Evolutionary conservation across 2,329 filamentous ascomycete species (phyloP), one percentile per base, ranked within the genome.

Genomic region (Tolypocladium ophioglossoides): DNA sequence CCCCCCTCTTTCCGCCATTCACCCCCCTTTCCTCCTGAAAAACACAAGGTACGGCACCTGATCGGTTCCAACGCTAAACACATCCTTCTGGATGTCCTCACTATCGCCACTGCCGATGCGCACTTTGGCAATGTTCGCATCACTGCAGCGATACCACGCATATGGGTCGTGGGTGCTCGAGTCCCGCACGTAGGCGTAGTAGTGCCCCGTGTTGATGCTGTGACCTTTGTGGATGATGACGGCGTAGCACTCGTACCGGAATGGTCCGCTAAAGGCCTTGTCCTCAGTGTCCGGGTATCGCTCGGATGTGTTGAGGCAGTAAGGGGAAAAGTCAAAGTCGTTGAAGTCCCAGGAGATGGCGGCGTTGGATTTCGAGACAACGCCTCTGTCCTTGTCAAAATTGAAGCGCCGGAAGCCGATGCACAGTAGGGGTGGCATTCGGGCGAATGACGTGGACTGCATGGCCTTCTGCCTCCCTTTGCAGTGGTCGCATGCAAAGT

Each of bases 241-340:
- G 2, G 85, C 92, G 66, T 95, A 96, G 52, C 88, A 85, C 64
- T 95, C 86, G 68, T 96, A 99, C 6, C 76, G 73, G 64, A 87
- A 90, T 0, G 87, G 85, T 1, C 70, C 71, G 2, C 63, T 61
- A 55, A 78, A 76, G 16, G 72, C 71, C 11, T 62, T 68, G 55
- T 75, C 73, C 40, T 65, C 34, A 60, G 57, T 38, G 56, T 55
- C 53, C 61, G 57, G 55, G 54, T 61, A 62, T 22, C 56, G 52
- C 65, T 72, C 54, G 62, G 72, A 52, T 62, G 68, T 56, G 14
- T 64, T 65, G 56, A 74, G 66, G 56, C 72, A 75, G 61, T 71
- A 76, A 7, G 66, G 70, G 10, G 70, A 73, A 32, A 83, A 68
- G 62, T 83, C 76, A 18, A 95, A 75, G 38, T 84, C 79, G 55